Evolutionary conservation across 2,329 filamentous ascomycete species (phyloP).

Genomic region (Cyphellophora attinorum): DNA sequence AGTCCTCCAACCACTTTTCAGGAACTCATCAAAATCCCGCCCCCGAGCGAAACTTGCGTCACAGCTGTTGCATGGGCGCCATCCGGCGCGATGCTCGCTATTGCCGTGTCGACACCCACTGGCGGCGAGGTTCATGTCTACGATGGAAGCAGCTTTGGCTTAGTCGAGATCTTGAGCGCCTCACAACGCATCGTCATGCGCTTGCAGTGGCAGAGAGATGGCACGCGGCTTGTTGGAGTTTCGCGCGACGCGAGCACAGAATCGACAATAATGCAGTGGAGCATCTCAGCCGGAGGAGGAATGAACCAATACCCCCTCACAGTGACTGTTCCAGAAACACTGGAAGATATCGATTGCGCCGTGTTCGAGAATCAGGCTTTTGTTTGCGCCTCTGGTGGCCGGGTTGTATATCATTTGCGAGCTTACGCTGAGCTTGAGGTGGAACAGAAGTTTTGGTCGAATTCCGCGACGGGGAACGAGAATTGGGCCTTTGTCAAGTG

Average conservation of each 20-base stretch:
- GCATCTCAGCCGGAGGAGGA: slow-evolving; percentile 20
- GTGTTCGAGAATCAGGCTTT: slow-evolving; percentile 29
- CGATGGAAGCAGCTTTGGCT: slow-evolving; percentile 30
- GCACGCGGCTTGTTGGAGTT: slow-evolving; percentile 31
- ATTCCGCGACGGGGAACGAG: slow-evolving; percentile 14
- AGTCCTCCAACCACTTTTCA: slow-evolving; percentile 5
- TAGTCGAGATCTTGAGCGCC: slow-evolving; percentile 34
- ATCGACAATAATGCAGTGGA: slow-evolving; percentile 30
- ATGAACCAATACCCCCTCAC: slow-evolving; percentile 9
- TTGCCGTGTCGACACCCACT: slow-evolving; percentile 35
- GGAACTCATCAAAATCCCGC: slow-evolving; percentile 9
- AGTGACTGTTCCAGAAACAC: slow-evolving; percentile 17
- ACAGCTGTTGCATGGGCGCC: slow-evolving; percentile 38
- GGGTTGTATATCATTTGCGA: slow-evolving; percentile 16
- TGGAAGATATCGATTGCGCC: slow-evolving; percentile 35
- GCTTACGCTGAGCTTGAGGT: slow-evolving; percentile 12
- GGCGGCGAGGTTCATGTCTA: slow-evolving; percentile 35
- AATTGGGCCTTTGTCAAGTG: slow-evolving; percentile 34
- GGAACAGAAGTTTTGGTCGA: slow-evolving; percentile 13
- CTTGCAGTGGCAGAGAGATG: slow-evolving; percentile 30
- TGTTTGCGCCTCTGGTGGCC: slow-evolving; percentile 16
- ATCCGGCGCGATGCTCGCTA: slow-evolving; percentile 32
- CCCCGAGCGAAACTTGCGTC: slow-evolving; percentile 22
- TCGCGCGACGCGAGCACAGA: slow-evolving; percentile 21
- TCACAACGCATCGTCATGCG: slow-evolving; percentile 34